Percentiles rank a stretch among this genome's conserved stretches.
These are phyloP conservation scores for Erucastrum elatum DNA, from an alignment of 345 rosid species.

Conservation along the genomic window DNA sequence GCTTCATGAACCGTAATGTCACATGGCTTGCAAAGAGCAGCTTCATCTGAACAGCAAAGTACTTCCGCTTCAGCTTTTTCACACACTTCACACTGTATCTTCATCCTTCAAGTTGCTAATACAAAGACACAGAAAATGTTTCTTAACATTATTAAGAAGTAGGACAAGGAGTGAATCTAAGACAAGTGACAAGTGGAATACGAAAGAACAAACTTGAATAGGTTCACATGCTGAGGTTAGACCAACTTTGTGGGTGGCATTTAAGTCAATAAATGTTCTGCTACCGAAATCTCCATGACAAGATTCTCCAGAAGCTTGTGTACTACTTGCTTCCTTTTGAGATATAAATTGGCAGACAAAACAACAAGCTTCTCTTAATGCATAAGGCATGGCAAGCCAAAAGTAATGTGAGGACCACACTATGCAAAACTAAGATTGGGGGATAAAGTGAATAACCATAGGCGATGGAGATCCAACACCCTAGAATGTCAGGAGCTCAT, in stretches of 20 bases:
- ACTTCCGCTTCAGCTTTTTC: slow-evolving; percentile 48
- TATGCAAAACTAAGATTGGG: slow-evolving; percentile 11
- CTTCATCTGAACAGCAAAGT: slow-evolving; percentile 47
- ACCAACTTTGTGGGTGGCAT: slow-evolving; percentile 40
- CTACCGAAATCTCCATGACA: not conserved
- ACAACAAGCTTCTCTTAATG: slow-evolving; percentile 7
- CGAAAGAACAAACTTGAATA: slow-evolving; percentile 29
- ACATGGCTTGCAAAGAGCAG: slow-evolving; percentile 47
- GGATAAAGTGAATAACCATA: slow-evolving; percentile 27
- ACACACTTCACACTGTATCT: slow-evolving; percentile 45
- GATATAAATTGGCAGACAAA: slow-evolving; percentile 25
- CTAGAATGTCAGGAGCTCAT: slow-evolving; percentile 29
- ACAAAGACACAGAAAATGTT: not conserved
- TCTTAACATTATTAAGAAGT: not conserved
- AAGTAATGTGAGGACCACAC: slow-evolving; percentile 41
- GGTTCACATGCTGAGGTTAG: slow-evolving; percentile 32
- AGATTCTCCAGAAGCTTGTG: slow-evolving; percentile 22
- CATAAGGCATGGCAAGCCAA: slow-evolving; percentile 38
- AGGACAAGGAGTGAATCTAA: slow-evolving; percentile 12
- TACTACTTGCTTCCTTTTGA: not conserved
- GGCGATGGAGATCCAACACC: slow-evolving; percentile 13
- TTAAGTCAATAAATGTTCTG: slow-evolving; percentile 31
- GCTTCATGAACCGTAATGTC: slow-evolving; percentile 44
- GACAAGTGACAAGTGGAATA: not conserved
- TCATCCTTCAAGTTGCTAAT: slow-evolving; percentile 23